Conservation (phyloP, 192 early-diverging fungal species). For the Coemansia nantahalensis region DNA sequence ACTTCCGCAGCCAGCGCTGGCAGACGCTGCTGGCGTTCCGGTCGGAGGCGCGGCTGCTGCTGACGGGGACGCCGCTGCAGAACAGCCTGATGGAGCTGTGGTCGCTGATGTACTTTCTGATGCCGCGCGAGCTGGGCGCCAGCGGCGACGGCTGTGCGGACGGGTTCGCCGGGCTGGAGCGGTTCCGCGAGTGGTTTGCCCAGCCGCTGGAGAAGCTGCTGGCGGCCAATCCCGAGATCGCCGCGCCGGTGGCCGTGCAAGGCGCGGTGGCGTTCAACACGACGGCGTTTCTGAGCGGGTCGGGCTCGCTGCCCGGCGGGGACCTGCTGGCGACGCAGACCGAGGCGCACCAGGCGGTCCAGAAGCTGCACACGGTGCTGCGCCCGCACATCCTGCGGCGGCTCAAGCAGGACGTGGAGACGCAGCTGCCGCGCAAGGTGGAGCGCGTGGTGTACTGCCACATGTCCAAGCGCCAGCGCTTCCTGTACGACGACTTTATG, state of each 20-base stretch:
- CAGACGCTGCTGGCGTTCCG: constrained; percentile 79
- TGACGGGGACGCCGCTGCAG: constrained; percentile 96
- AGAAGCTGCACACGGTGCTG: constrained; percentile 73
- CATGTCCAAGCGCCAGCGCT: constrained; percentile 63
- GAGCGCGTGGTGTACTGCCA: constrained; percentile 81
- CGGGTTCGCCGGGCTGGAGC: constrained; percentile 72
- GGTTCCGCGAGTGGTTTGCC: constrained; percentile 86
- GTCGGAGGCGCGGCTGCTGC: constrained; percentile 80
- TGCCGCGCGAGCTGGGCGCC: constrained; percentile 76
- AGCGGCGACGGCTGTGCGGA: constrained; percentile 52
- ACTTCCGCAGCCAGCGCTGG: constrained; percentile 84
- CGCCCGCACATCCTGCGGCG: constrained; percentile 88
- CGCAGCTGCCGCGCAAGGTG: constrained; percentile 87
- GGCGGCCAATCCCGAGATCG: constrained; percentile 64
- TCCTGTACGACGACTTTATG: constrained; percentile 76
- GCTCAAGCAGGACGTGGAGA: constrained; percentile 95
- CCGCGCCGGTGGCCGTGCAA: constrained; percentile 37
- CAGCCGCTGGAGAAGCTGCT: constrained; percentile 82
- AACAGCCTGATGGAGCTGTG: constrained; percentile 91
- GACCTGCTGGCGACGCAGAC: constrained; percentile 51
- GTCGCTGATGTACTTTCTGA: constrained; percentile 87
- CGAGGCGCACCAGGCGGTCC: constrained; percentile 64
- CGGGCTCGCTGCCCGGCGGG: constrained; percentile 51
- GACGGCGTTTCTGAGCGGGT: constrained; percentile 56
- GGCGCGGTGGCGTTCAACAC: constrained; percentile 56